These are phyloP conservation scores for Harrya chromipes DNA, from an alignment of 768 basidiomycete genomes.

Conservation along the genomic window DNA sequence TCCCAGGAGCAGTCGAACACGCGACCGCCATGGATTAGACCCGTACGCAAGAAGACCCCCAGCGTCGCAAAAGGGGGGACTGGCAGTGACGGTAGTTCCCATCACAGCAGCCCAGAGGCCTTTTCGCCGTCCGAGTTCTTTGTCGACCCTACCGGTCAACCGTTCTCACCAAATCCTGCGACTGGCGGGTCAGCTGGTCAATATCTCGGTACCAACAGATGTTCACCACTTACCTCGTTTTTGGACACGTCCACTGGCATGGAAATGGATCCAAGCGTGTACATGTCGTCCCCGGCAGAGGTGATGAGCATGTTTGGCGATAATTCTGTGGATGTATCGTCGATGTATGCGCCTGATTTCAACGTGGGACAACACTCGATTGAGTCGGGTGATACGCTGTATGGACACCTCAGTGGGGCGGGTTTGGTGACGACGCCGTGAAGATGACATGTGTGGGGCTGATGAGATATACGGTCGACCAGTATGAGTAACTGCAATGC, in stretches of 20 bases:
- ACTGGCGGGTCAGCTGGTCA: constrained; percentile 13
- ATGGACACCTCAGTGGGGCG: constrained; percentile 24
- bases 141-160: constrained; percentile 37
- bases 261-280: constrained; percentile 51
- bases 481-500: constrained; percentile 16
- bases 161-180: constrained; percentile 23
- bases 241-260: constrained; percentile 32
- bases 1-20: constrained; percentile 42
- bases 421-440: constrained; percentile 28
- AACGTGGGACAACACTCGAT: constrained; percentile 23
- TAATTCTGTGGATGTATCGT: constrained; percentile 33
- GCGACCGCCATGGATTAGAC: constrained; percentile 86
- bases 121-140: constrained; percentile 68
- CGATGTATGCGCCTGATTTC: constrained; percentile 33
- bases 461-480: constrained; percentile 1
- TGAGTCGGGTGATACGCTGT: constrained; percentile 28
- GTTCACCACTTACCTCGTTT: constrained; percentile 26
- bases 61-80: constrained; percentile 37
- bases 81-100: constrained; percentile 44
- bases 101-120: constrained; percentile 58
- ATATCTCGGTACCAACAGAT: constrained; percentile 25
- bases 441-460: constrained; percentile 1
- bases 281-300: constrained; percentile 53
- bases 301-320: constrained; percentile 62
- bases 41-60: constrained; percentile 76